Evolutionary conservation across 2,329 filamentous ascomycete genomes (phyloP), one percentile per base, ranked within the genome.

Genomic region (Exophiala oligosperma): DNA sequence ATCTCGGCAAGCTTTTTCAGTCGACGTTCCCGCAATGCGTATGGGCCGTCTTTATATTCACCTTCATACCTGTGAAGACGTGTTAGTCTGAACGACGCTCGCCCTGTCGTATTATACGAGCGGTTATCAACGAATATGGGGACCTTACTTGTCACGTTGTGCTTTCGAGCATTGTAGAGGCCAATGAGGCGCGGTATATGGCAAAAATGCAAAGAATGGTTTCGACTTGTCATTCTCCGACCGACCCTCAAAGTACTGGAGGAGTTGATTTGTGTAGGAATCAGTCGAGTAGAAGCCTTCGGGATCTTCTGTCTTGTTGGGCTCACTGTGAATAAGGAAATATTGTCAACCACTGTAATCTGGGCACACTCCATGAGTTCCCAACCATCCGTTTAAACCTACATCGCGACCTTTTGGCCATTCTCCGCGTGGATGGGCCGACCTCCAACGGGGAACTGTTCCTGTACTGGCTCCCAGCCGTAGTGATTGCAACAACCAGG

Each of bases 101-200:
- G 17, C 17, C 17, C 17, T 17, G 17, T 17, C 17, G 17, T 17
- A 17, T 17, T 17, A 17, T 17, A 17, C 17, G 17, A 17, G 17
- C 17, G 17, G 17, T 17, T 17, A 17, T 17, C 17, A 17, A 17
- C 17, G 17, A 17, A 17, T 17, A 17, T 17, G 17, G 17, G 17
- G 17, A 17, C 17, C 17, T 17, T 17, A 17, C 17, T 17, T 17
- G 17, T 17, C 17, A 17, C 82, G 79, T 54, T 80, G 79, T 57
- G 83, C 77, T 52, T 75, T 70, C 0, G 83, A 82, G 0, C 82
- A 82, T 64, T 86, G 84, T 4, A 87, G 71, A 1, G 84, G 84
- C 84, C 84, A 87, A 63, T 86, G 84, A 1, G 83, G 84, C 0
- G 84, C 84, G 0, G 82, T 83, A 68, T 85, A 87, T 1, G 84